A percentile compares a stretch with the other conserved stretches of the same genome.
phyloP scores from a whole-genome alignment of 345 rosid species.

The Pugionium cornutum region DNA sequence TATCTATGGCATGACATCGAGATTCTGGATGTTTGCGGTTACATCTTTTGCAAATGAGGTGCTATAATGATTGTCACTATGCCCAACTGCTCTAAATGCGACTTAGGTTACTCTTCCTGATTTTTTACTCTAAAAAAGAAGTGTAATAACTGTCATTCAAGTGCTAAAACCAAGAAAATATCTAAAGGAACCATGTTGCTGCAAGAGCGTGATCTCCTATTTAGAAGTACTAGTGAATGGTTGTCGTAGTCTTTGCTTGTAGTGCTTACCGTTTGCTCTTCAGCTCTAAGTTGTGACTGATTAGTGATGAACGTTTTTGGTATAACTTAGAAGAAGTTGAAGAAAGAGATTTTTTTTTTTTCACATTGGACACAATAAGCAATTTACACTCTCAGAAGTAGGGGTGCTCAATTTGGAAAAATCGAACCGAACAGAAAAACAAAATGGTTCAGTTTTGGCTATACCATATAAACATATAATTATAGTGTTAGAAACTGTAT shows the following conservation, averaged over 20 bases:
- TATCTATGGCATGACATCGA: not conserved
- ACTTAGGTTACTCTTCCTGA: not conserved
- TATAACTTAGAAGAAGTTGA: not conserved
- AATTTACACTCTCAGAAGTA: not conserved
- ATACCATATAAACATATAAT: no score
- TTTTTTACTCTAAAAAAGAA: constrained; percentile 5
- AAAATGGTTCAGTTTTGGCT: no score
- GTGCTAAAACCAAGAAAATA: constrained; percentile 17
- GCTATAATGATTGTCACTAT: not conserved
- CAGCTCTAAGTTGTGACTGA: not conserved
- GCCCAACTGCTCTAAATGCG: constrained; percentile 9
- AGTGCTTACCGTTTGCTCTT: not conserved
- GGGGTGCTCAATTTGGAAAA: no score
- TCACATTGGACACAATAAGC: not conserved
- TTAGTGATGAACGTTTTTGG: not conserved
- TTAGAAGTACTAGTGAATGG: constrained; percentile 4
- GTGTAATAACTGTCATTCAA: not conserved
- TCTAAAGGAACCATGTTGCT: not conserved
- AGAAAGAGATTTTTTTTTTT: not conserved
- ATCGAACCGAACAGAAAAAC: no score
- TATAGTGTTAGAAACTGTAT: no score
- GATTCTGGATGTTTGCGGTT: constrained; percentile 11
- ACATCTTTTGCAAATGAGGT: constrained; percentile 10
- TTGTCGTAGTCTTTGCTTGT: not conserved
- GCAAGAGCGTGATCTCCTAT: not conserved